Evolutionary conservation across 2,329 filamentous ascomycete genomes (phyloP), one percentile per base, ranked within the genome.

Genomic region (Sclerotinia borealis): DNA sequence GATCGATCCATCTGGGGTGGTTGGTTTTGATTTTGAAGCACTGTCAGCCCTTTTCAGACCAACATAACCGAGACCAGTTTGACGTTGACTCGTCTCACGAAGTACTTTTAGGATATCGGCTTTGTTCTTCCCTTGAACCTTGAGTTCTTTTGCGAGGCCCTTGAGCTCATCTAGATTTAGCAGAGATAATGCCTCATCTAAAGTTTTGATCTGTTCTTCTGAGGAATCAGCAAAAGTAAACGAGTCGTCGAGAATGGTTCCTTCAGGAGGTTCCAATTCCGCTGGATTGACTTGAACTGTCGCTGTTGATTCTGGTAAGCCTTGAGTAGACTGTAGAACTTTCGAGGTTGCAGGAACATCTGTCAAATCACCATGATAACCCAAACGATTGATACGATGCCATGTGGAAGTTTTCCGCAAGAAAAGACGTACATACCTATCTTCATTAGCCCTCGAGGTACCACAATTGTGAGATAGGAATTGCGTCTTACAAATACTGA

Each of bases 151-250:
- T 1, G 92, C 91, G 13, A 99, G 77, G 0, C 76, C 74, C 73
- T 95, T 98, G 27, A 98, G 80, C 76, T 99, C 95, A 52, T 97
- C 92, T 0, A 98, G 79, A n/a, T 86, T 85, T 6, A 99, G 77
- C 0, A 98, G 79, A 0, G 88, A 85, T 0, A 91, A 90, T 3
- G 93, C 93, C 74, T 96, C 92, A 73, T 96, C 89, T 1, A 98
- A 77, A 0, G 86, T 89, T 7, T 81, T 87, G 65, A 98, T 92
- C 64, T 83, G 80, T 10, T 89, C 82, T 63, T 89, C 84, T 1
- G 90, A 95, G 11, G 82, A 79, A 75, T 97, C 92, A 3, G 91
- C 92, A 76, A 98, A 97, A 0, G 82, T 83, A 73, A 96, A 96
- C 0, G 71, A 77, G 13, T 80, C 75, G 0, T 78, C 80, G 1